These are phyloP conservation scores for Pyricularia sp. DNA, from an alignment of 2,329 filamentous ascomycete species.

Conservation along the genomic window DNA sequence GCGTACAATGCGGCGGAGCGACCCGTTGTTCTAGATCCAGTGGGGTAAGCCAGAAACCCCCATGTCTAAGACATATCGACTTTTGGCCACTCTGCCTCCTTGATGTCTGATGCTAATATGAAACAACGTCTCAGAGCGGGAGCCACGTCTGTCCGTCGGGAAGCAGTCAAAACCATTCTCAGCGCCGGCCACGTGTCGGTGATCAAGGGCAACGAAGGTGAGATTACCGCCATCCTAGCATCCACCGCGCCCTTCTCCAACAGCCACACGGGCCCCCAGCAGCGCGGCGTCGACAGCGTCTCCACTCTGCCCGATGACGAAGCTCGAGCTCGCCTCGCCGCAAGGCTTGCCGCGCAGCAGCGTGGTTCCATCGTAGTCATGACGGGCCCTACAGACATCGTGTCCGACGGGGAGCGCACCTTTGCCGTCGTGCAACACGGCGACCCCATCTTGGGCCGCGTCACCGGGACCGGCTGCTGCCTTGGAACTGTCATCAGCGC, in stretches of 20 bases:
- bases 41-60: conserved; percentile 47
- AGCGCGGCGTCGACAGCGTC: conserved; percentile 74
- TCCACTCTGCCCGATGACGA: conserved; percentile 39
- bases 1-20: conserved; percentile 74
- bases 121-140: conserved; percentile 45
- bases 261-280: conserved; percentile 32
- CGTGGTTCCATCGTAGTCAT: conserved; percentile 62
- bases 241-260: conserved; percentile 10
- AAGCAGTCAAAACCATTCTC: conserved; percentile 63
- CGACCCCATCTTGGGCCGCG: conserved; percentile 56
- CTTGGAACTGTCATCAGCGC: conserved; percentile 75
- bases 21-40: conserved; percentile 79
- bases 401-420: conserved; percentile 65
- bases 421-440: conserved; percentile 63
- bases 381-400: conserved; percentile 69
- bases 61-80: background rate
- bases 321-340: conserved; percentile 51
- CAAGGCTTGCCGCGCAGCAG: conserved; percentile 56
- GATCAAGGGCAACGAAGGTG: conserved; percentile 90
- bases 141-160: conserved; percentile 64
- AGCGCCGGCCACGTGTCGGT: conserved; percentile 69
- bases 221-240: conserved; percentile 62
- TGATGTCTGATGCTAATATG: background rate
- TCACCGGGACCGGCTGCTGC: conserved; percentile 79
- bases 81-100: background rate